Evolutionary conservation across 2,329 filamentous ascomycete genomes (phyloP).

Genomic region (Penicillium sp.): DNA sequence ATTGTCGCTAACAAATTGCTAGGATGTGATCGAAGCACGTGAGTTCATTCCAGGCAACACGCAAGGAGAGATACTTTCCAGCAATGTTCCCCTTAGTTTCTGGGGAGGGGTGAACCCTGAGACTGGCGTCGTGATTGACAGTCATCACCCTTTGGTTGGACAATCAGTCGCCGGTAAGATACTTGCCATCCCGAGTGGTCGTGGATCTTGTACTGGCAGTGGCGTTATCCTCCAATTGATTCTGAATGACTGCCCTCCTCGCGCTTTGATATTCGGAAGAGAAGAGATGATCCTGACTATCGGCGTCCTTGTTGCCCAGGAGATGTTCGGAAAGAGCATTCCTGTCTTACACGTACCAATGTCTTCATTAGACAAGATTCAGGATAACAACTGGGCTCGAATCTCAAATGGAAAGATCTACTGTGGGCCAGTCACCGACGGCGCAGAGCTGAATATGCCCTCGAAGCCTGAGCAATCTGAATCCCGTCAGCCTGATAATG

Average conservation of each 20-base stretch:
- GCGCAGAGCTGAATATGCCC: neutral
- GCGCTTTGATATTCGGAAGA: slow-evolving; percentile 48
- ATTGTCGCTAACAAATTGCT: neutral
- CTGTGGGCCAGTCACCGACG: neutral
- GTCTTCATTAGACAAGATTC: slow-evolving; percentile 19
- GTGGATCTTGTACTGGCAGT: slow-evolving; percentile 54
- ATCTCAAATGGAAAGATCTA: slow-evolving; percentile 8
- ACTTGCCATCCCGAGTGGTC: slow-evolving; percentile 51
- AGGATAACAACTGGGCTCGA: neutral
- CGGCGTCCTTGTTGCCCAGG: slow-evolving; percentile 50
- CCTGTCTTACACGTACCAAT: slow-evolving; percentile 41
- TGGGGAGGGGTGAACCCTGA: slow-evolving; percentile 50
- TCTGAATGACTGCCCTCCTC: slow-evolving; percentile 43
- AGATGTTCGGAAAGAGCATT: slow-evolving; percentile 46
- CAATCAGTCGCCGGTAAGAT: slow-evolving; percentile 36
- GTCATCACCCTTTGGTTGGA: slow-evolving; percentile 48
- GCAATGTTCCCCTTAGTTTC: slow-evolving; percentile 46
- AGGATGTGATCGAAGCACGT: neutral
- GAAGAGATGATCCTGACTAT: slow-evolving; percentile 52
- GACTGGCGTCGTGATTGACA: slow-evolving; percentile 50
- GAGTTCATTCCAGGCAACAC: slow-evolving; percentile 3
- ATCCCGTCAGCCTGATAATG: neutral
- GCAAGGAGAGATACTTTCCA: slow-evolving; percentile 34
- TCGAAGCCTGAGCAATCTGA: neutral
- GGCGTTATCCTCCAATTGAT: slow-evolving; percentile 52